Evolutionary conservation across 2,329 filamentous ascomycete genomes (phyloP).

Genomic region (Mollisia scopiformis): DNA sequence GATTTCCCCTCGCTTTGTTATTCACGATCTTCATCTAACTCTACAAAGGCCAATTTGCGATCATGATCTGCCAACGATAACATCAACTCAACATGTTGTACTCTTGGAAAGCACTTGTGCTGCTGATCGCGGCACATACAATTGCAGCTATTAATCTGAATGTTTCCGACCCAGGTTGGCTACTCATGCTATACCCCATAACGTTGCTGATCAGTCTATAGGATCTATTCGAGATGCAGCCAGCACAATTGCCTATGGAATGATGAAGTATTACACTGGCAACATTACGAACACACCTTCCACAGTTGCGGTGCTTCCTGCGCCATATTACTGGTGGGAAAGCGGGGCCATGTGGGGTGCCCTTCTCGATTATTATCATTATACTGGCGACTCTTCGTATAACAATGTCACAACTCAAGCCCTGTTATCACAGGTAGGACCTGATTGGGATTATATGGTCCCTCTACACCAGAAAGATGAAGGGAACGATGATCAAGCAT

Average conservation of each 20-base stretch:
- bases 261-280: slow-evolving; percentile 68
- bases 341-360: slow-evolving; percentile 64
- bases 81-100: slow-evolving; percentile 13
- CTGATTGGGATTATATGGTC: slow-evolving; percentile 62
- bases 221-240: slow-evolving; percentile 65
- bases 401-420: slow-evolving; percentile 62
- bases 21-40: background rate
- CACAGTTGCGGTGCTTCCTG: slow-evolving; percentile 63
- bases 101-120: slow-evolving; percentile 10
- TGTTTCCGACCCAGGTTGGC: slow-evolving; percentile 21
- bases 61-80: slow-evolving; percentile 11
- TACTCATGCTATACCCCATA: background rate
- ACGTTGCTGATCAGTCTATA: slow-evolving; percentile 34
- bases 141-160: slow-evolving; percentile 20
- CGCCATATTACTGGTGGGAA: slow-evolving; percentile 67
- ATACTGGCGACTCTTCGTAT: slow-evolving; percentile 64
- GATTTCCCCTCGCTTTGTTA: background rate
- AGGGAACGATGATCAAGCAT: slow-evolving; percentile 76
- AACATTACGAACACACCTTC: slow-evolving; percentile 57
- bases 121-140: slow-evolving; percentile 11
- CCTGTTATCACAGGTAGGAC: slow-evolving; percentile 62
- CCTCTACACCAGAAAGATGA: slow-evolving; percentile 58
- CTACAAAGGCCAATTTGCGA: background rate
- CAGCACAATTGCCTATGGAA: slow-evolving; percentile 59
- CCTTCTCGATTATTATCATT: slow-evolving; percentile 71